Base-by-base conservation (phyloP, 805 yeast genomes). In the Ogataea haglerorum region DNA sequence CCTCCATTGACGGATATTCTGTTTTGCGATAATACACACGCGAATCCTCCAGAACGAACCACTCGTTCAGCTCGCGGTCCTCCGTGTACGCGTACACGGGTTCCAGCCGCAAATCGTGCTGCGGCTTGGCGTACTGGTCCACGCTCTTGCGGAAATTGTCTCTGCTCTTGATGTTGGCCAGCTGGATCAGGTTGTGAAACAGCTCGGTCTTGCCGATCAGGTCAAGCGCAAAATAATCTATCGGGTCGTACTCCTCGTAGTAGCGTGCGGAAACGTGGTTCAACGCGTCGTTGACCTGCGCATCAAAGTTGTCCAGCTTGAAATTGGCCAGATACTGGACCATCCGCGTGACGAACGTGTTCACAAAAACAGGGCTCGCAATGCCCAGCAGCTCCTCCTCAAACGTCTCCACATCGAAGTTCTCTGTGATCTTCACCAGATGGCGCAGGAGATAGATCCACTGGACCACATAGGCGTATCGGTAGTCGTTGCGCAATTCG, bases 331-430 rank as follows among this genome's bases (percentile, higher is more conserved):
- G 54, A 24, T 58, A 58, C 28, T 67, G 61, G 28, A 74, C 58
- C 38, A 75, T 57, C 19, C 69, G 69, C 7, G 60, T 45, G 38
- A 75, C 69, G 24, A 78, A 63, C 43, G 65, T 71, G 41, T 68
- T 66, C 37, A 78, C 62, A 33, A 68, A 58, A 1, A 64, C 59
- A 12, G 73, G 75, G 16, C 58, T 57, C 1, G 65, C 63, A 16
- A 70, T 47, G 12, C 72, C 73, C 18, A 78, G 62, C 10, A 81
- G 60, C 49, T 81, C 88, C 51, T 79, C 79, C 52, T 81, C 88
- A 45, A 80, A 70, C 14, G 73, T 62, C 43, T 78, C 82, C 6
- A 73, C 71, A 50, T 80, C 82, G 48, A 80, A 76, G 10, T 67
- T 66, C 39, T 79, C 85, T 6, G 67, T 63, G 39, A 81, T 56